Conservation (phyloP, 805 yeast species). For the Wickerhamomyces canadensis region DNA sequence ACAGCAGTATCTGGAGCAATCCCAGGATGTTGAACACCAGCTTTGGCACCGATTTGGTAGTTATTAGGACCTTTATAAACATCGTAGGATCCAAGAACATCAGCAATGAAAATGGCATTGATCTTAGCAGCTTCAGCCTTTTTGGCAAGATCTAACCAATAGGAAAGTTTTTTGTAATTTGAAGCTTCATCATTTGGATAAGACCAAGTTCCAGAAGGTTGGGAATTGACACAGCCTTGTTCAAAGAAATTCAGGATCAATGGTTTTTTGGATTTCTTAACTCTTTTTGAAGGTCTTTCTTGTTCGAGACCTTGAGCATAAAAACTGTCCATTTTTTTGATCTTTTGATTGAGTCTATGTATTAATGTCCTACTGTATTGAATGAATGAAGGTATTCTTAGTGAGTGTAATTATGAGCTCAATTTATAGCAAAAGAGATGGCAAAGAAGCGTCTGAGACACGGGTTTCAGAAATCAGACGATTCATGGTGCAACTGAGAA, state of each 20-base stretch:
- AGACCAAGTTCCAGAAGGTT: conserved; percentile 31
- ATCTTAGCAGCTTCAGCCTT: conserved; percentile 32
- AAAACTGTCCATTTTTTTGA: not conserved
- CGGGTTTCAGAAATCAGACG: too few relatives aligned
- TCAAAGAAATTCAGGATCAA: conserved; percentile 34
- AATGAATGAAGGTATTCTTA: too few relatives aligned
- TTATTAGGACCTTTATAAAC: conserved; percentile 29
- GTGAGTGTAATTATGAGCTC: too few relatives aligned
- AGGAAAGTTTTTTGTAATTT: conserved; percentile 24
- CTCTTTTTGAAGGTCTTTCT: conserved; percentile 18
- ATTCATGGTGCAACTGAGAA: too few relatives aligned
- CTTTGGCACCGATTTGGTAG: conserved; percentile 9
- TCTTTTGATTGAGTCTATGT: too few relatives aligned
- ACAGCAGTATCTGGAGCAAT: conserved; percentile 34
- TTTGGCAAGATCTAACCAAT: conserved; percentile 34
- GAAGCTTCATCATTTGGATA: conserved; percentile 31
- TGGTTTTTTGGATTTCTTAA: conserved; percentile 13
- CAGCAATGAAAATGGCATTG: conserved; percentile 35
- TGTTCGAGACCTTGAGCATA: not conserved
- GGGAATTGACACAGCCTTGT: conserved; percentile 27
- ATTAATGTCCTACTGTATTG: not conserved
- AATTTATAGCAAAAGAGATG: too few relatives aligned
- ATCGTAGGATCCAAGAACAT: conserved; percentile 35
- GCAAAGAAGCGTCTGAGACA: too few relatives aligned
- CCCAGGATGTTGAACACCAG: conserved; percentile 31